These are phyloP conservation scores for Platismatia glauca DNA, from an alignment of 495 filamentous ascomycete genomes.

Conservation along the genomic window DNA sequence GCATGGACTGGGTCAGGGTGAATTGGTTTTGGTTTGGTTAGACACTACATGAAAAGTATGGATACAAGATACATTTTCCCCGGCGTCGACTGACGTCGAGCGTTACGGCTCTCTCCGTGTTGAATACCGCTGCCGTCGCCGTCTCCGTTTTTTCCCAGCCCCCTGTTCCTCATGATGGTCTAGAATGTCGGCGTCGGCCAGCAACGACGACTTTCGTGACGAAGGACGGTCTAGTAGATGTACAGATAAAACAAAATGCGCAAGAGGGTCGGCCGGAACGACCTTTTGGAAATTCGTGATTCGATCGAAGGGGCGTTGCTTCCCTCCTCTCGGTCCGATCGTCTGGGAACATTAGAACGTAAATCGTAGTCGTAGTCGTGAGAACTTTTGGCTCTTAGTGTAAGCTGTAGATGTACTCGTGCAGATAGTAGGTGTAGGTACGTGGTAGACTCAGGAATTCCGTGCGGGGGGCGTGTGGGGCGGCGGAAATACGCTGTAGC, in stretches of 20 bases:
- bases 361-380: constrained; percentile 4
- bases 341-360: not conserved
- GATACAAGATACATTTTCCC: no score
- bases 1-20: no score
- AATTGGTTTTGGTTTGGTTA: no score
- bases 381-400: not conserved
- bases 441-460: not conserved
- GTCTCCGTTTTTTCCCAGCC: not conserved
- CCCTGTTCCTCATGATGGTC: not conserved
- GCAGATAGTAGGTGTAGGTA: not conserved
- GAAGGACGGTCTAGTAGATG: not conserved
- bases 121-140: not conserved
- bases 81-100: no score
- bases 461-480: not conserved
- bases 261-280: not conserved
- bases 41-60: no score
- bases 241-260: not conserved
- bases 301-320: not conserved
- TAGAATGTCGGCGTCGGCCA: not conserved
- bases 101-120: not conserved
- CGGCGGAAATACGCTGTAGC: constrained; percentile 5
- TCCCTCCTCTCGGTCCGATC: not conserved
- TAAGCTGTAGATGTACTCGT: not conserved
- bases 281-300: not conserved
- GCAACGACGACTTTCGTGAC: not conserved